Base-by-base conservation (phyloP, 129 eudicot genomes). In the Oenanthe sinensis region DNA sequence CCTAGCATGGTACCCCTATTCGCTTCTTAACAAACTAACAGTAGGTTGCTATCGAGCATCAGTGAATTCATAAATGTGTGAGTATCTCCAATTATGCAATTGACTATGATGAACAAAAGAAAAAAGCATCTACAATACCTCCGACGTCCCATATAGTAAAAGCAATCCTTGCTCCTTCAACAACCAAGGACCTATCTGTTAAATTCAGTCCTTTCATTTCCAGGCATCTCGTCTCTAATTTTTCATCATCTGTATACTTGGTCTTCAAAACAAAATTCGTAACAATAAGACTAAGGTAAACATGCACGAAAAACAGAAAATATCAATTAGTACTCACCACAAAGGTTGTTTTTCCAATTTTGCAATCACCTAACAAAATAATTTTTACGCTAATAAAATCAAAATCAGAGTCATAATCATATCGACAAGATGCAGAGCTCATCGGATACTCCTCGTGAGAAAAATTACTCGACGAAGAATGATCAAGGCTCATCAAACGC, bases 91-190 rank as follows among this genome's bases (percentile, higher is more conserved):
- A 15, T 69, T 36, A 13, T 54, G 44, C 28, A 22, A 55, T 22
- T 6, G 24, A 22, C 30, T 7, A 2, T 22, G 14, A 8, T 8
- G 26, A 22, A 55, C 63, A 20, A 16, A 50, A 58, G 4, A 58
- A 24, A 54, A 60, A 3, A 24, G 36, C n/a, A 39, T 39, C 36
- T 33, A 39, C 5, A 60, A 73, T 83, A 91, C 98, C 98, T 85
- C 88, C 98, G 36, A 94, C 97, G 75, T 94, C 98, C 99, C 99
- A 96, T 68, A 96, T 86, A 33, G 86, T 86, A 70, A 90, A 90
- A 81, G 91, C 90, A 87, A 96, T 92, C 79, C 91, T 91, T 79
- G 97, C 97, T 8, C 88, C 96, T 79, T 79, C 63, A 70, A 95
- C 86, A 78, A 73, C 44, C 43, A 90, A 14, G 37, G 90, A 88